Conservation (phyloP, 257 asterid species). For the Hygrophila difformis region DNA sequence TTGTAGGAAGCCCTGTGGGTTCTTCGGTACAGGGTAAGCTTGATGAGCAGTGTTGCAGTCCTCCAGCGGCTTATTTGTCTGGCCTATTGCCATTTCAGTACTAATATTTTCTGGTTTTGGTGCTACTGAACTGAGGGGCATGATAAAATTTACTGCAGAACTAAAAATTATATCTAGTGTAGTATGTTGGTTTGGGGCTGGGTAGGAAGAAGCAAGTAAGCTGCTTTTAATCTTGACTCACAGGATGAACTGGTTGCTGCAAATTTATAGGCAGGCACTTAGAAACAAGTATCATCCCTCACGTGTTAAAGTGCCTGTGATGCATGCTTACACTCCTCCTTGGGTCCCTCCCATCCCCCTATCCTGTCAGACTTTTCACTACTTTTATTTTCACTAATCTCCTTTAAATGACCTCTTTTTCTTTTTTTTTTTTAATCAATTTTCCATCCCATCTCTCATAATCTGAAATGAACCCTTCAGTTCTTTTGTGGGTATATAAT, state of each 20-base stretch:
- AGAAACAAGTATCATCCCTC: conserved; percentile 17
- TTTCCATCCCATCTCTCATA: too few relatives aligned
- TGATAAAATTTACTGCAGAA: conserved; percentile 20
- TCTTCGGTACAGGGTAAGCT: conserved; percentile 28
- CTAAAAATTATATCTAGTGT: conserved; percentile 7
- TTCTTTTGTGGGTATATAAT: conserved; percentile 1
- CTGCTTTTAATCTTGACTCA: conserved; percentile 19
- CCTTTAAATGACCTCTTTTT: not conserved
- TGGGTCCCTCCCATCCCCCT: conserved; percentile 27
- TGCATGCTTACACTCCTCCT: conserved; percentile 32
- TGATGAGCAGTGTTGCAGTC: conserved; percentile 22
- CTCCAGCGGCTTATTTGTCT: conserved; percentile 12
- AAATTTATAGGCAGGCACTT: conserved; percentile 29
- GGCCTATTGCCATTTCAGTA: conserved; percentile 24
- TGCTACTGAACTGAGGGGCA: conserved; percentile 41
- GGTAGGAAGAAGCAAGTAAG: conserved; percentile 16
- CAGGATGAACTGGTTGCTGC: conserved; percentile 28
- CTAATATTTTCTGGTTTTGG: conserved; percentile 37
- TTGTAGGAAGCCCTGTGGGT: conserved; percentile 36
- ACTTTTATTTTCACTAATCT: conserved; percentile 20
- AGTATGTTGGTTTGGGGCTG: conserved; percentile 17
- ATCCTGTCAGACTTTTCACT: conserved; percentile 24
- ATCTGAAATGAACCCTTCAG: too few relatives aligned
- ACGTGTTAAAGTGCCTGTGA: conserved; percentile 20
- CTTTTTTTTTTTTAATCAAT: conserved; percentile 4